A percentile compares a stretch with the other conserved stretches of the same genome.
These are phyloP conservation scores for Bruguiera sexangula DNA, from an alignment of 345 rosid species.

Conservation along the genomic window DNA sequence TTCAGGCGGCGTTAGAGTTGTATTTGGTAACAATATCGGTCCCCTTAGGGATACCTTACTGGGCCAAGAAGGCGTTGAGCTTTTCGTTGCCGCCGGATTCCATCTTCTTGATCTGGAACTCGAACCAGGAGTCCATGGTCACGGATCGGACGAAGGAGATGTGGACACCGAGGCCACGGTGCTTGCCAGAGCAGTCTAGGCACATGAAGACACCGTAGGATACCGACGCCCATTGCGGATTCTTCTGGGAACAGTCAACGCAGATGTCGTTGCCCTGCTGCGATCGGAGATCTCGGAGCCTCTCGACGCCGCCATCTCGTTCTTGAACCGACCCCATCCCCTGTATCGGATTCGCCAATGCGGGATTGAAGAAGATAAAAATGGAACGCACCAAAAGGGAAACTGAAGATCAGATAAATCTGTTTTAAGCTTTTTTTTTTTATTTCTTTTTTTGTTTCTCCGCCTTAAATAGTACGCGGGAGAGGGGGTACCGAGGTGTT, in stretches of 20 bases:
- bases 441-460: too few species aligned
- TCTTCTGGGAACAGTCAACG: conserved; percentile 94
- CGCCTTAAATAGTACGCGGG: too few species aligned
- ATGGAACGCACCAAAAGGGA: background rate
- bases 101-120: conserved; percentile 98
- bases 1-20: conserved; percentile 72
- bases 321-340: background rate
- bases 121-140: conserved; percentile 99
- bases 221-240: conserved; percentile 99
- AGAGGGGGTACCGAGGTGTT: too few species aligned
- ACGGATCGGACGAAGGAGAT: conserved; percentile 99
- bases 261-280: conserved; percentile 81
- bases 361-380: background rate
- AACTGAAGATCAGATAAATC: too few species aligned
- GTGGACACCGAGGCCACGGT: conserved; percentile 97
- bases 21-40: conserved; percentile 80
- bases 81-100: conserved; percentile 87
- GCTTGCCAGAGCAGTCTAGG: conserved; percentile 97
- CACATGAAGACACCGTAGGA: conserved; percentile 98
- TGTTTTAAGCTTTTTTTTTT: too few species aligned
- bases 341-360: conserved; percentile 11
- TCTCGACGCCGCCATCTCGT: conserved; percentile 70
- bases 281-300: conserved; percentile 81
- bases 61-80: conserved; percentile 65
- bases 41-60: conserved; percentile 67